Base-by-base conservation (phyloP, 2,329 filamentous ascomycete species). In the Cadophora sp. region DNA sequence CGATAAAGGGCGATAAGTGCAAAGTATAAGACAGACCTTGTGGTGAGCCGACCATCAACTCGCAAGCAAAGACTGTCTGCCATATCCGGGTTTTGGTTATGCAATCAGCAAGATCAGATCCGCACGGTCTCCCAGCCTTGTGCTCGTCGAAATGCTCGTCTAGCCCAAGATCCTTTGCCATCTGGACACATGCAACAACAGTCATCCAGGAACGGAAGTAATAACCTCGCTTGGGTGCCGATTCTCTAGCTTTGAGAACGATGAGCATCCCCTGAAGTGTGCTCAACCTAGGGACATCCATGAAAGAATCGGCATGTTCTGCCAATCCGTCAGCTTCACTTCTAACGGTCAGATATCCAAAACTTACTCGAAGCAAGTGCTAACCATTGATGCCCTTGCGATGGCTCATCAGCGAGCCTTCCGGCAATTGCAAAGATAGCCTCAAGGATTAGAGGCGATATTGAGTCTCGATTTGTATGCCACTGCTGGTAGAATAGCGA, bases 201-300 rank as follows among this genome's bases (percentile, higher is more conserved):
- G 92, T 93, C 89, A 97, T 97, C 95, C 96, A 98, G 0, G 96
- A 98, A 46, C 95, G 90, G 80, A 96, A 98, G 79, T 96, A 98
- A 78, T 98, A 98, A 0, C 96, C 96, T 69, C 93, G 89, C 77
- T 97, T 97, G 0, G 95, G 94, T 9, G 92, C 89, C n/a, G 92
- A 92, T 79, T 98, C 95, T 71, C 94, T 88, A 1, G 95, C 96
- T 79, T 98, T 98, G 53, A 97, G 82, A 22, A 97, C 85, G 55
- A 98, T 90, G 55, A 97, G 82, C 69, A 97, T 83, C 3, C 94
- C 95, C 80, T 98, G 95, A 11, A 98, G 89, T 0, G 96, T 98
- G 80, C 93, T 97, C 58, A 98, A 77, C 61, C 95, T 87, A 1
- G 95, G 94, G 27, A 95, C 89, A 75, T 97, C 95, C 87, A 97